Conservation (phyloP, 2,329 filamentous ascomycete genomes). For the Chaetomium sp. region DNA sequence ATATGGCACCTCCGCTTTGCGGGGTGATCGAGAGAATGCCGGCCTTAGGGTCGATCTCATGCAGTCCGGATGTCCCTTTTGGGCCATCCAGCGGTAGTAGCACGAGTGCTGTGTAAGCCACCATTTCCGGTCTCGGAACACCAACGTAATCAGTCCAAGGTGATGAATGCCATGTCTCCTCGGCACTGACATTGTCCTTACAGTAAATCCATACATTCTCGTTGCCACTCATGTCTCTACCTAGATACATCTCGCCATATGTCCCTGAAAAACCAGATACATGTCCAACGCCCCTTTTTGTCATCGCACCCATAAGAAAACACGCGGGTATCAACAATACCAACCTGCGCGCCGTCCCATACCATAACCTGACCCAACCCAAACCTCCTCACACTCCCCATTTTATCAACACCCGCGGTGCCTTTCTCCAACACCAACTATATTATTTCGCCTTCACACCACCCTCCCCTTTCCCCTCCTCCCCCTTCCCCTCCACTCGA, state of each 20-base stretch:
- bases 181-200: not conserved
- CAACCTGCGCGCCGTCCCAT: not conserved
- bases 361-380: not conserved
- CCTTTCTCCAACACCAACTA: too few species aligned
- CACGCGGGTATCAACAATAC: not conserved
- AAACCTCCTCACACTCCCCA: not conserved
- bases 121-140: not conserved
- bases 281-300: not conserved
- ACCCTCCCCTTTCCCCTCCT: too few species aligned
- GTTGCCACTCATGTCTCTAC: not conserved
- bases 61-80: too few species aligned
- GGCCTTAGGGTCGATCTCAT: too few species aligned
- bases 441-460: too few species aligned
- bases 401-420: not conserved
- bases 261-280: not conserved
- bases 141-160: too few species aligned
- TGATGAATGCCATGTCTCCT: too few species aligned
- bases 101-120: not conserved
- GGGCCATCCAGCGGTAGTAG: too few species aligned
- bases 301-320: not conserved
- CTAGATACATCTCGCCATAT: not conserved
- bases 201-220: not conserved
- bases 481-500: too few species aligned
- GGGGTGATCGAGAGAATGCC: too few species aligned
- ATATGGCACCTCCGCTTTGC: not conserved